phyloP scores from a whole-genome alignment of 1,139 yeast genomes.

The Pichia terricola region DNA sequence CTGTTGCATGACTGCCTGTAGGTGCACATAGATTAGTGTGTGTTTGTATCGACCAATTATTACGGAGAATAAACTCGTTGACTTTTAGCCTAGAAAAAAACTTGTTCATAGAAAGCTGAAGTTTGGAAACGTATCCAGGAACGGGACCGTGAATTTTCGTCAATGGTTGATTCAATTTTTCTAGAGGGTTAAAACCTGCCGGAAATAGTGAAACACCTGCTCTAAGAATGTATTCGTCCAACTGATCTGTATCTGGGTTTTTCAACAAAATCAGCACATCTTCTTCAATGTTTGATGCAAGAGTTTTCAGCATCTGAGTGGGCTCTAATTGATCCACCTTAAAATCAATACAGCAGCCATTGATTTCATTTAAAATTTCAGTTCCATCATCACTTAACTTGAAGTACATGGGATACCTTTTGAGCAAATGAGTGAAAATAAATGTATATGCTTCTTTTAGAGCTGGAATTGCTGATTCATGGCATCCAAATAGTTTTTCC shows the following conservation, averaged over 20 bases:
- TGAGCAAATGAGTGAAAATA: conserved; percentile 37
- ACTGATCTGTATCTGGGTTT: conserved; percentile 35
- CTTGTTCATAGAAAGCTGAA: conserved; percentile 53
- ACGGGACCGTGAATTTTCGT: conserved; percentile 52
- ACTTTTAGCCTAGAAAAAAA: conserved; percentile 42
- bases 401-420: conserved; percentile 43
- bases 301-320: conserved; percentile 31
- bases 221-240: conserved; percentile 49
- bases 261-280: conserved; percentile 53
- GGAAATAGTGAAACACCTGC: conserved; percentile 65
- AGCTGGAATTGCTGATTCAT: conserved; percentile 38
- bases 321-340: conserved; percentile 18
- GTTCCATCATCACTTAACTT: conserved; percentile 22
- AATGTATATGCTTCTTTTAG: conserved; percentile 48
- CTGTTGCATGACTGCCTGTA: conserved; percentile 24
- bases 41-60: conserved; percentile 55
- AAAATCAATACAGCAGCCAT: conserved; percentile 32
- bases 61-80: conserved; percentile 47
- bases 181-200: conserved; percentile 61
- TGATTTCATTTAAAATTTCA: conserved; percentile 33
- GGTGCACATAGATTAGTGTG: conserved; percentile 44
- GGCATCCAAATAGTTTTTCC: conserved; percentile 34
- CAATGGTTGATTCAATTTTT: conserved; percentile 44
- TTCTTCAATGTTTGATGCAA: conserved; percentile 51
- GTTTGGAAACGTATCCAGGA: conserved; percentile 46